Conservation (phyloP, 2,329 filamentous ascomycete genomes). For the Alternaria brassicicola region DNA sequence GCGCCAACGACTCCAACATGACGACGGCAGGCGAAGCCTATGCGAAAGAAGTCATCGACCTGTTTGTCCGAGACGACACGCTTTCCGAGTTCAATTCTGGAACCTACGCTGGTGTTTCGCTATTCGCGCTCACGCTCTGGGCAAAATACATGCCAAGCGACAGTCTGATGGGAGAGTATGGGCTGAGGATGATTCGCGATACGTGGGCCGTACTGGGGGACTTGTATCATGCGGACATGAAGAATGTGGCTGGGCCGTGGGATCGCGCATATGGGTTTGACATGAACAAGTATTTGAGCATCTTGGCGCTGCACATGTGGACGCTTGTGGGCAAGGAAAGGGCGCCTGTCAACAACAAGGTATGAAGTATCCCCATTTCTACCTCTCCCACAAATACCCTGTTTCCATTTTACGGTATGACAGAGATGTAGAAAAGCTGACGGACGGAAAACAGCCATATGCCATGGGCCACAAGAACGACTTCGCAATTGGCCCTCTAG, state of each 20-base stretch:
- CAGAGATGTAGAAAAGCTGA: no score
- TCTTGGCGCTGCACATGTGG: conserved; percentile 66
- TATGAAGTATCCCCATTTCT: conserved; percentile 9
- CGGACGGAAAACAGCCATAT: conserved; percentile 46
- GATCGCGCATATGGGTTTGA: conserved; percentile 68
- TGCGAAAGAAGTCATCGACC: conserved; percentile 61
- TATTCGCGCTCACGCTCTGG: conserved; percentile 65
- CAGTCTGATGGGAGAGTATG: conserved; percentile 61
- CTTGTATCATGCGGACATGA: conserved; percentile 65
- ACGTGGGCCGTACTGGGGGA: conserved; percentile 61
- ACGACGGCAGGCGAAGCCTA: conserved; percentile 63
- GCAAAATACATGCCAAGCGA: conserved; percentile 63
- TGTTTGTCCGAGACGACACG: conserved; percentile 63
- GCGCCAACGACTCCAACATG: conserved; percentile 63
- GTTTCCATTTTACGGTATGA: no score
- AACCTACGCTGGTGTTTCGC: conserved; percentile 67
- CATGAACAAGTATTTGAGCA: conserved; percentile 66
- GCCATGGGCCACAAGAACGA: conserved; percentile 66
- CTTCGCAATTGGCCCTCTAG: conserved; percentile 63
- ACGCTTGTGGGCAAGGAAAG: conserved; percentile 58
- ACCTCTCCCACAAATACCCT: no score
- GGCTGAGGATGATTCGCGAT: conserved; percentile 57
- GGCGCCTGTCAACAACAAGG: conserved; percentile 44
- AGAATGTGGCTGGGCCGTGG: conserved; percentile 69
- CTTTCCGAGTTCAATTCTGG: conserved; percentile 68